These are phyloP conservation scores for Eimeria acervulina DNA, from an alignment of 169 alveolate species.

Conservation along the genomic window DNA sequence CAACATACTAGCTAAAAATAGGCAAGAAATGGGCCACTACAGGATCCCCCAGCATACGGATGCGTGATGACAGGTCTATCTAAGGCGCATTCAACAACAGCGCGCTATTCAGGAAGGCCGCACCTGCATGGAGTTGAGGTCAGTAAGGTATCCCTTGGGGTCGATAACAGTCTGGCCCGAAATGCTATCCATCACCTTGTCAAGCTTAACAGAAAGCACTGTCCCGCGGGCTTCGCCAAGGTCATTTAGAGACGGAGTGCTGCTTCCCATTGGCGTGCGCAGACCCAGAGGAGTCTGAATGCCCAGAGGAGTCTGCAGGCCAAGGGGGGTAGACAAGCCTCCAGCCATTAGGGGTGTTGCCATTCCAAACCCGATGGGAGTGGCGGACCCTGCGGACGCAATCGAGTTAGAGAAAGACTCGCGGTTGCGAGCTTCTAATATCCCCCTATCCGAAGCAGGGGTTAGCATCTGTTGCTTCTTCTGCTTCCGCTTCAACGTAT, in stretches of 20 bases:
- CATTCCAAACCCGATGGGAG: slow-evolving; percentile 87
- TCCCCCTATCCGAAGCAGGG: slow-evolving; percentile 79
- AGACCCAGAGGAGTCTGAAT: slow-evolving; percentile 90
- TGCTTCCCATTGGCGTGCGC: slow-evolving; percentile 90
- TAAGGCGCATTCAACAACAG: background rate
- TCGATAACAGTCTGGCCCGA: slow-evolving; percentile 98
- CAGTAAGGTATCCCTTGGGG: slow-evolving; percentile 97
- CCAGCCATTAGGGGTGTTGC: slow-evolving; percentile 89
- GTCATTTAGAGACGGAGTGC: slow-evolving; percentile 88
- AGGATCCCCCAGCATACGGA: too few relatives aligned
- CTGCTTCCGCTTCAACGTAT: slow-evolving; percentile 89
- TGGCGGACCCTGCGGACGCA: slow-evolving; percentile 84
- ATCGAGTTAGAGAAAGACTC: slow-evolving; percentile 70
- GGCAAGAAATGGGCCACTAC: background rate
- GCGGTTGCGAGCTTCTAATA: slow-evolving; percentile 75
- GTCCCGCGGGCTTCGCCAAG: slow-evolving; percentile 97
- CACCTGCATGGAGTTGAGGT: slow-evolving; percentile 93
- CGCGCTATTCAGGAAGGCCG: slow-evolving; percentile 7
- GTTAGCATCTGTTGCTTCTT: slow-evolving; percentile 90
- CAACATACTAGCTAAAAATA: background rate
- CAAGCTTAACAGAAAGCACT: slow-evolving; percentile 95
- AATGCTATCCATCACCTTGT: slow-evolving; percentile 95
- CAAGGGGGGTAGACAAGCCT: slow-evolving; percentile 93
- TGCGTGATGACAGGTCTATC: background rate
- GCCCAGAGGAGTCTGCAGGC: slow-evolving; percentile 91